A percentile compares a stretch with the other conserved stretches of the same genome.
phyloP scores from a whole-genome alignment of 2,329 filamentous ascomycete genomes.

The Paraconiothyrium sp. region DNA sequence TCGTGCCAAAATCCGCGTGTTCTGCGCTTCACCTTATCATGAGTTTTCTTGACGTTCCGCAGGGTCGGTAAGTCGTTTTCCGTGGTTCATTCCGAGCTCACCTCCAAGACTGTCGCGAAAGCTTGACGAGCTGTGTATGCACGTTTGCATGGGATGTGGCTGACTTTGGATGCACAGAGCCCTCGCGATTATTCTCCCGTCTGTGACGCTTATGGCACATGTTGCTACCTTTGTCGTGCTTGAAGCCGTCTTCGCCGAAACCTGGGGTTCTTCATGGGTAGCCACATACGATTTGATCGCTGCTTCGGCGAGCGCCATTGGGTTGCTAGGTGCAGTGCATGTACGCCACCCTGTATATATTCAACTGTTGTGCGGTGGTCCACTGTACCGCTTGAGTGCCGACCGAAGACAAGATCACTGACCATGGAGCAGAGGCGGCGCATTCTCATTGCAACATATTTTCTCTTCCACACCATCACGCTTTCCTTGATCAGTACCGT shows the following conservation, averaged over 20 bases:
- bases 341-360: constrained; percentile 39
- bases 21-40: neutral
- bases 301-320: constrained; percentile 51
- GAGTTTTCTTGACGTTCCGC: constrained; percentile 11
- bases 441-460: constrained; percentile 38
- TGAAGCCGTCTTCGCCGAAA: constrained; percentile 43
- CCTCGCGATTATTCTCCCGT: constrained; percentile 39
- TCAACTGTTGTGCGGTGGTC: neutral
- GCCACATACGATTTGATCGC: constrained; percentile 53
- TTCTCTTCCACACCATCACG: constrained; percentile 35
- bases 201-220: constrained; percentile 39
- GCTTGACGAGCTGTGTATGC: neutral
- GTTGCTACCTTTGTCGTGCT: constrained; percentile 32
- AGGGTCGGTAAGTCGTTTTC: constrained; percentile 12
- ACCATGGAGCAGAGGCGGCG: constrained; percentile 32
- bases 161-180: constrained; percentile 26
- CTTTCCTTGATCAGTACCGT: constrained; percentile 40
- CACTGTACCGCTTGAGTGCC: neutral
- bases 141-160: neutral
- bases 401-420: constrained; percentile 20
- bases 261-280: constrained; percentile 44
- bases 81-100: neutral
- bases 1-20: neutral
- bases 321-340: constrained; percentile 55
- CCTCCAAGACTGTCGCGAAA: neutral